Evolutionary conservation across 2,329 filamentous ascomycete species (phyloP).

Genomic region (Penicillium oxalicum): DNA sequence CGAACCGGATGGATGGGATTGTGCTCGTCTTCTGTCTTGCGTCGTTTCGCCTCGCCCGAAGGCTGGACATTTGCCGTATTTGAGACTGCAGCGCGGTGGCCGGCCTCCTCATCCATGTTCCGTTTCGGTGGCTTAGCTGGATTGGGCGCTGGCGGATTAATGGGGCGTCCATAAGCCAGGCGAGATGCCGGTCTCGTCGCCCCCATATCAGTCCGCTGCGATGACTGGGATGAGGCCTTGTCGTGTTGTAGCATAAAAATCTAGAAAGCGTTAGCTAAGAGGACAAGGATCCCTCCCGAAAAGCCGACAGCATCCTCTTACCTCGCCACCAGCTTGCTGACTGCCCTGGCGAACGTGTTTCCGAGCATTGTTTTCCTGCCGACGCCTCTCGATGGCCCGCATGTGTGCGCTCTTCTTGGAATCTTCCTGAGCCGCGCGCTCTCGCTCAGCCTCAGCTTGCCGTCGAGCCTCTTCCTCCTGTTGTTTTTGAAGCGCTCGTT

Average conservation of each 20-base stretch:
- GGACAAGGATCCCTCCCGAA: not conserved
- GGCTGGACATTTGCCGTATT: constrained; percentile 50
- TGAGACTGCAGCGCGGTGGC: constrained; percentile 36
- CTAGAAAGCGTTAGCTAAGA: constrained; percentile 12
- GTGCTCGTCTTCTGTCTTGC: constrained; percentile 68
- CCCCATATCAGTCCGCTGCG: constrained; percentile 45
- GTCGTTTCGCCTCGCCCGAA: constrained; percentile 69
- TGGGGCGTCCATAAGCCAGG: constrained; percentile 48
- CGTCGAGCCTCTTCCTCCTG: constrained; percentile 58
- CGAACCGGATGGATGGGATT: constrained; percentile 56
- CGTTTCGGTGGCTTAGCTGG: constrained; percentile 71
- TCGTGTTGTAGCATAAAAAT: constrained; percentile 26
- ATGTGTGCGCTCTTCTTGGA: constrained; percentile 61
- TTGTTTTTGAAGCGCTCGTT: constrained; percentile 53
- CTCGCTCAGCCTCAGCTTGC: constrained; percentile 51
- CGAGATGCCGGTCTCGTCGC: constrained; percentile 47
- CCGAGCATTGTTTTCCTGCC: constrained; percentile 41
- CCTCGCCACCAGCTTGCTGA: constrained; percentile 35
- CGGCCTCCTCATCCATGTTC: constrained; percentile 58
- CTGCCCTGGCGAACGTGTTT: constrained; percentile 43
- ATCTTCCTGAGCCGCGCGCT: constrained; percentile 49
- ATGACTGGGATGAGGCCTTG: constrained; percentile 21
- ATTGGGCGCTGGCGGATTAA: constrained; percentile 58
- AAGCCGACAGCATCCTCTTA: constrained; percentile 18
- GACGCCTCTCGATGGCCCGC: constrained; percentile 51